phyloP scores from a whole-genome alignment of 1,284 basidiomycete species.

The Testicularia cyperi region DNA sequence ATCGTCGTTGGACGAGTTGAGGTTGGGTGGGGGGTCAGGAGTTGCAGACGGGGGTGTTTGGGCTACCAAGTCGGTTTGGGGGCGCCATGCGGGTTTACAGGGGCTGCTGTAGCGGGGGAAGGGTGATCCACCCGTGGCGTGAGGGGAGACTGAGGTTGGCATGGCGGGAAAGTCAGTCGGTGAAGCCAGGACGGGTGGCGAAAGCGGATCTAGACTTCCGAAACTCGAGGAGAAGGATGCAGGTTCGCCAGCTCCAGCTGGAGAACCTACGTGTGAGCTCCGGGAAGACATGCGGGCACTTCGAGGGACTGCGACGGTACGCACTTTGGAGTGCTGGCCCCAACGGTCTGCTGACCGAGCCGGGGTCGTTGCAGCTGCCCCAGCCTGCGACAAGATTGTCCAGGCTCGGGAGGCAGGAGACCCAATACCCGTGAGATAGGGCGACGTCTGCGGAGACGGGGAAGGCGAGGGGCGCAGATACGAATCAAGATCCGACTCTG shows the following conservation, averaged over 20 bases:
- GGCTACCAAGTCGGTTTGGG: too few species aligned
- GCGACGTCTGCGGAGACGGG: constrained; percentile 31
- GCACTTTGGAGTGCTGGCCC: constrained; percentile 46
- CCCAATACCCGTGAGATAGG: constrained; percentile 14
- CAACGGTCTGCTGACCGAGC: constrained; percentile 15
- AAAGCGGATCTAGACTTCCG: constrained; percentile 1
- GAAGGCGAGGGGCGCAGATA: constrained; percentile 15
- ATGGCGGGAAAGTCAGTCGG: constrained; percentile 9
- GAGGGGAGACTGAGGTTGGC: constrained; percentile 1
- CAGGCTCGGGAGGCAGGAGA: constrained; percentile 42
- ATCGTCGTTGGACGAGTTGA: background rate
- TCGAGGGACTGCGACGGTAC: constrained; percentile 43
- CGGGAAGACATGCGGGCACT: constrained; percentile 28
- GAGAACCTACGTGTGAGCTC: background rate
- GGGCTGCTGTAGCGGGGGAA: background rate
- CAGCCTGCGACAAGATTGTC: constrained; percentile 49
- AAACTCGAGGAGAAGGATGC: constrained; percentile 7
- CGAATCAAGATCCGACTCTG: background rate
- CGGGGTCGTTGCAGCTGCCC: constrained; percentile 12
- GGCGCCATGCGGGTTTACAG: too few species aligned
- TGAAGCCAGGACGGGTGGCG: constrained; percentile 10
- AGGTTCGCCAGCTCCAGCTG: constrained; percentile 11
- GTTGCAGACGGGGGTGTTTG: background rate
- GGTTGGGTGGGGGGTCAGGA: background rate
- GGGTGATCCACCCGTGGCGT: background rate